Percentiles rank a stretch among this genome's conserved stretches.
These are phyloP conservation scores for Dactylellina sp. DNA, from an alignment of 2,329 filamentous ascomycete genomes.

Conservation along the genomic window DNA sequence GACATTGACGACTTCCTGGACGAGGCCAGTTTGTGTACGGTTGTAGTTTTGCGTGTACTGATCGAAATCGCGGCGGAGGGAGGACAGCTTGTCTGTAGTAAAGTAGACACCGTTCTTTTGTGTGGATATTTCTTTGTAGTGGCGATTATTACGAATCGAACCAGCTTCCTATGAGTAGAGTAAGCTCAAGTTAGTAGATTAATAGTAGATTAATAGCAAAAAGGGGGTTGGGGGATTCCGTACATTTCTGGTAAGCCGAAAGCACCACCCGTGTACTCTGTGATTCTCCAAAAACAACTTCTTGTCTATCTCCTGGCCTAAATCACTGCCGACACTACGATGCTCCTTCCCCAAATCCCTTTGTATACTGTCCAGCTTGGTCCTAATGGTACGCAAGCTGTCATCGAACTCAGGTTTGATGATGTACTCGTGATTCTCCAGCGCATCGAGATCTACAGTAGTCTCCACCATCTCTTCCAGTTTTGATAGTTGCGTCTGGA, in stretches of 20 bases:
- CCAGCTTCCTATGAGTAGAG: constrained; percentile 75
- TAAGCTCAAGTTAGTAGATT: no score
- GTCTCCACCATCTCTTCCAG: constrained; percentile 98
- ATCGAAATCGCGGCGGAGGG: constrained; percentile 88
- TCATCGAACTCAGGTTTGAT: constrained; percentile 99
- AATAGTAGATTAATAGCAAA: constrained; percentile 4
- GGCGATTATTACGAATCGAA: constrained; percentile 89
- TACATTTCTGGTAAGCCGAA: constrained; percentile 83
- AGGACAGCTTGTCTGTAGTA: constrained; percentile 83
- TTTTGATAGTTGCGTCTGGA: constrained; percentile 80
- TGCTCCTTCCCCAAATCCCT: constrained; percentile 88
- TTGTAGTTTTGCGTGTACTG: constrained; percentile 95
- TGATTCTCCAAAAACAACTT: constrained; percentile 98
- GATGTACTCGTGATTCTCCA: constrained; percentile 97
- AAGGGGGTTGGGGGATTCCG: not conserved
- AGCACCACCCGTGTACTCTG: constrained; percentile 94
- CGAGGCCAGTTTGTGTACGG: constrained; percentile 88
- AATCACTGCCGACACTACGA: constrained; percentile 78
- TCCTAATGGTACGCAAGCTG: constrained; percentile 83
- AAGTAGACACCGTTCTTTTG: constrained; percentile 99
- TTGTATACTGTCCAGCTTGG: constrained; percentile 86
- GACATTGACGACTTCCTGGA: constrained; percentile 90
- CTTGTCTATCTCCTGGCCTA: constrained; percentile 94
- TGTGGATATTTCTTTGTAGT: constrained; percentile 94
- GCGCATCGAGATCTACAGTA: constrained; percentile 91